These are phyloP conservation scores for Kodamaea suecica DNA, from an alignment of 1,139 yeast species.

Conservation along the genomic window DNA sequence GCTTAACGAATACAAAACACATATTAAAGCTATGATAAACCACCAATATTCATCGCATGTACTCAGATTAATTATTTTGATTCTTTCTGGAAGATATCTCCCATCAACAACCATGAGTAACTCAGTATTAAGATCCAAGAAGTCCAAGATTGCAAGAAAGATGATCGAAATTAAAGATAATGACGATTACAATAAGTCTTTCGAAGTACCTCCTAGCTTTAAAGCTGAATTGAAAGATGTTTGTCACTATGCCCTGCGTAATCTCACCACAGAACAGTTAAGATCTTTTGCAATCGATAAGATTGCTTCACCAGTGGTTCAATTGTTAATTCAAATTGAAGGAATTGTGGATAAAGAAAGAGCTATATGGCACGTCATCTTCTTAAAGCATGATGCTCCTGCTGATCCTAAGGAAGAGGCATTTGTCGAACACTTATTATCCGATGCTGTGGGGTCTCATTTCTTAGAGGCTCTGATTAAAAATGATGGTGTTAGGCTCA, in stretches of 20 bases:
- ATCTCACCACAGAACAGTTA: conserved; percentile 45
- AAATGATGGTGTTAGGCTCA: conserved; percentile 59
- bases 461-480: conserved; percentile 72
- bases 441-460: conserved; percentile 90
- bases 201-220: conserved; percentile 72
- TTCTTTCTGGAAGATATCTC: conserved; percentile 72
- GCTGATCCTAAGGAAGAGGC: conserved; percentile 68
- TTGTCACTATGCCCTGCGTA: conserved; percentile 35
- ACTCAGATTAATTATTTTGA: conserved; percentile 64
- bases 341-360: conserved; percentile 73
- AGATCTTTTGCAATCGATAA: conserved; percentile 77
- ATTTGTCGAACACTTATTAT: conserved; percentile 76
- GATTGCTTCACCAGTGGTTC: conserved; percentile 84
- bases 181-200: conserved; percentile 61
- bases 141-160: conserved; percentile 85
- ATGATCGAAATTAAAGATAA: conserved; percentile 86
- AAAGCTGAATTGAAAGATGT: conserved; percentile 54
- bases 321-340: conserved; percentile 76
- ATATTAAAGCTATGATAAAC: conserved; percentile 54
- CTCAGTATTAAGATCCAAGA: conserved; percentile 79
- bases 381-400: conserved; percentile 42
- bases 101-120: conserved; percentile 76
- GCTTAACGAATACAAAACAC: conserved; percentile 65
- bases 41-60: conserved; percentile 91
- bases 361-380: conserved; percentile 58